Percentiles rank a stretch among this genome's conserved stretches.
phyloP scores from a whole-genome alignment of 2,329 filamentous ascomycete genomes.

The Teratosphaeria destructans region DNA sequence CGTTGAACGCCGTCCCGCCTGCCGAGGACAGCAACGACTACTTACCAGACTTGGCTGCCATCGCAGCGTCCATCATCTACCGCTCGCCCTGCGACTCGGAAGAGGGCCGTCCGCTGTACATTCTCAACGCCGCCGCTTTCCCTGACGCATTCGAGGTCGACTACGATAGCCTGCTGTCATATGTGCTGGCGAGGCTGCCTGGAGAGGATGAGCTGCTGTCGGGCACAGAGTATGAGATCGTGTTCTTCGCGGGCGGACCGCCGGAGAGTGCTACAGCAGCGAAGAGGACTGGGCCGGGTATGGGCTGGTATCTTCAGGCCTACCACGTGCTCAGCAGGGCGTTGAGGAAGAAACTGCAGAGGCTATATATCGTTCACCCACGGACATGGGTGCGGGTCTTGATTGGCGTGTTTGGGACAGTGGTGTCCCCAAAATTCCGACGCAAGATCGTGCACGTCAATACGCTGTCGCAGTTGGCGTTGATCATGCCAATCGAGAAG shows the following conservation, averaged over 20 bases:
- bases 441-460: conserved; percentile 48
- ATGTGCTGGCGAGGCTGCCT: conserved; percentile 44
- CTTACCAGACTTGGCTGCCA: conserved; percentile 35
- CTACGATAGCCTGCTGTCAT: conserved; percentile 45
- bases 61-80: conserved; percentile 45
- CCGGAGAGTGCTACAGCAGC: conserved; percentile 32
- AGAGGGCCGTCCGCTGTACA: conserved; percentile 41
- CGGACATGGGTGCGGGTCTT: conserved; percentile 47
- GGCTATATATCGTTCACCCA: conserved; percentile 48
- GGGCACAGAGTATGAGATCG: conserved; percentile 45
- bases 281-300: conserved; percentile 41
- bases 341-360: conserved; percentile 45
- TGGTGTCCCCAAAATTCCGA: conserved; percentile 47
- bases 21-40: conserved; percentile 37
- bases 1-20: conserved; percentile 38
- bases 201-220: conserved; percentile 45
- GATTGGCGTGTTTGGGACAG: conserved; percentile 46
- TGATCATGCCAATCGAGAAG: conserved; percentile 42
- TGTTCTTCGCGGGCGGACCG: conserved; percentile 48
- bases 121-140: conserved; percentile 47
- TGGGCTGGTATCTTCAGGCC: conserved; percentile 48
- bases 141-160: conserved; percentile 44
- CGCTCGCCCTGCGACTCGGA: conserved; percentile 41
- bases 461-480: conserved; percentile 38
- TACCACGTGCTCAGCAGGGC: conserved; percentile 46